These are phyloP conservation scores for Triglochin maritima DNA, from an alignment of 106 monocot species.

Conservation along the genomic window DNA sequence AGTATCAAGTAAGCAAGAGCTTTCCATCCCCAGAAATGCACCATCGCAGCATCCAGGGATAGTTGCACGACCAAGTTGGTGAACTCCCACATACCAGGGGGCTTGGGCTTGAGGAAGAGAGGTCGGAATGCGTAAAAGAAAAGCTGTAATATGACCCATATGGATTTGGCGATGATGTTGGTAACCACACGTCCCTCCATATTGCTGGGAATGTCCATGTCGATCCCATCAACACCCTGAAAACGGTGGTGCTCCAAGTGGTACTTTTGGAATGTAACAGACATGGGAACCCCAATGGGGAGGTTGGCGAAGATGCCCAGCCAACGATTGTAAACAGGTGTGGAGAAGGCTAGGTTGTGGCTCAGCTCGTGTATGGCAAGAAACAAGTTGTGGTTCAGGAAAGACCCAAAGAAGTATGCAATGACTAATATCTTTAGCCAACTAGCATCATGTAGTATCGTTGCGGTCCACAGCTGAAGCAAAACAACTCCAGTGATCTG, in stretches of 20 bases:
- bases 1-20: constrained; percentile 70
- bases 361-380: constrained; percentile 90
- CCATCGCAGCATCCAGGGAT: constrained; percentile 31
- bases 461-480: constrained; percentile 74
- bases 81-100: constrained; percentile 85
- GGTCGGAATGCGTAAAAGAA: constrained; percentile 86
- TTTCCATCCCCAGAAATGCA: constrained; percentile 60
- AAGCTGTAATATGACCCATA: constrained; percentile 79
- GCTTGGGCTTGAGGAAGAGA: constrained; percentile 79
- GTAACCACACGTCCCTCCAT: constrained; percentile 39
- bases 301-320: constrained; percentile 90
- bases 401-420: constrained; percentile 89
- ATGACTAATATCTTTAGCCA: constrained; percentile 63
- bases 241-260: constrained; percentile 90
- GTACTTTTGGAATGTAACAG: constrained; percentile 92
- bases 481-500: constrained; percentile 64
- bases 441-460: constrained; percentile 30
- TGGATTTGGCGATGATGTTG: constrained; percentile 42
- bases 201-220: constrained; percentile 71
- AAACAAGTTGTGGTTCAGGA: constrained; percentile 96
- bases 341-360: constrained; percentile 92
- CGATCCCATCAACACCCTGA: constrained; percentile 81
- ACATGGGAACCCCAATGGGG: constrained; percentile 93
- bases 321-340: constrained; percentile 62
- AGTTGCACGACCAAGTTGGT: constrained; percentile 49